Base-by-base conservation (phyloP, 352 stramenopile species). In the Phytophthora podocarpi region DNA sequence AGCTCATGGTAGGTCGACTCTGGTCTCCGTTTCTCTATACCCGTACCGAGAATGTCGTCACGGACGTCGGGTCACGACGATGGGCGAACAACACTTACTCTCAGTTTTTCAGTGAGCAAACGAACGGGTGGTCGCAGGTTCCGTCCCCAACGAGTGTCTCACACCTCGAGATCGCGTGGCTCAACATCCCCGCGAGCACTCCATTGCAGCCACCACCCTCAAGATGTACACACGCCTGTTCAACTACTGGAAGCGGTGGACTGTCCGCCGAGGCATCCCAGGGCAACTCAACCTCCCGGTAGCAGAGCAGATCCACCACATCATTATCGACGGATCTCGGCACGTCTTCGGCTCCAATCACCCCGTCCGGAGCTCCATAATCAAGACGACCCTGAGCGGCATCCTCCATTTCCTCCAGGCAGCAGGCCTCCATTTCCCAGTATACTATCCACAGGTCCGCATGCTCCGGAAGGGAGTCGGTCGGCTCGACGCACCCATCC, bases 391-490 rank as follows among this genome's bases (percentile, higher is more conserved):
- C 0, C 7, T 61, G 1, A 12, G 21, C 12, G 32, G 41, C 2
- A 26, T 40, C 10, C n/a, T 5, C n/a, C 32, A 48, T 12, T 41
- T 61, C 9, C 26, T 47, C 11, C 7, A 4, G 5, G 41, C 32
- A 4, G 13, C 31, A 3, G 53, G 41, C 1, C 16, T 15, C 1
- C 1, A 8, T 9, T 53, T 48, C 13, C 50, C 50, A 12, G n/a
- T 39, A 15, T 2, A 39, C 2, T 26, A 58, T 48, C 36, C 49
- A 58, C 36, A 58, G 26, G 20, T 41, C 0, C 41, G 21, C 42
- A 62, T 55, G 32, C 42, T 55, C 32, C 12, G 54, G 3, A 50
- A 35, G 26, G 35, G 42, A 15, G n/a, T 62, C 1, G 20, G 16
- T 0, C 26, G 32, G 2, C 26, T 41, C 26, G 32, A 54, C 15